Evolutionary conservation across 352 stramenopile genomes (phyloP), one percentile per base, ranked within the genome.

Genomic region (Phytophthora syringae): DNA sequence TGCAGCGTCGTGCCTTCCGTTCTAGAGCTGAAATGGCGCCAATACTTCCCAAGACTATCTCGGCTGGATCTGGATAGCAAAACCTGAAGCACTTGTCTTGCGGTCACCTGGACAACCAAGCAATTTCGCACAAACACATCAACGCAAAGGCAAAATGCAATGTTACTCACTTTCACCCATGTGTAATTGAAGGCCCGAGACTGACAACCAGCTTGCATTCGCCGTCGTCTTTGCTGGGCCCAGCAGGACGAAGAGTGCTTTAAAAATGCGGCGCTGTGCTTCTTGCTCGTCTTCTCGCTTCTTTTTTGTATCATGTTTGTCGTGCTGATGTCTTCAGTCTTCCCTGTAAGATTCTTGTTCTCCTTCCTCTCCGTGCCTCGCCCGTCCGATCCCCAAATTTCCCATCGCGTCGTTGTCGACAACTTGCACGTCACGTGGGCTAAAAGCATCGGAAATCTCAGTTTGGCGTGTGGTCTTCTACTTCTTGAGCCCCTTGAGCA

Each of bases 401-500:
- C 60, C 34, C 43, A 58, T 45, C 52, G 36, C 47, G 13, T 58
- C 51, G 59, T 65, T 65, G 39, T 72, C 43, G 74, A 72, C 59
- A 68, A 22, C 55, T 69, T 64, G 55, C 44, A 65, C 55, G 44
- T 65, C 42, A 37, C 16, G 36, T 28, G 16, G 25, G 40, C 44
- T 40, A 12, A 9, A 62, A 64, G 34, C 16, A n/a, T 45, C 24
- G 43, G 47, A 50, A 53, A 52, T 70, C 36, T 76, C 57, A 32
- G 52, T 28, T 43, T 50, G 40, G 45, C 50, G 40, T 52, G 27
- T 24, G 15, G 18, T 58, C 39, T 13, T 70, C 76, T 92, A 95
- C 71, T 95, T 95, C 72, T 92, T 94, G 44, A 95, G 72, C 13
- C 86, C 85, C 82, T 95, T 95, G 25, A 95, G 75, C 84, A 95